Evolutionary conservation across 306 rosid species (phyloP), one percentile per base, ranked within the genome.

Genomic region (Vigna nakashimae): DNA sequence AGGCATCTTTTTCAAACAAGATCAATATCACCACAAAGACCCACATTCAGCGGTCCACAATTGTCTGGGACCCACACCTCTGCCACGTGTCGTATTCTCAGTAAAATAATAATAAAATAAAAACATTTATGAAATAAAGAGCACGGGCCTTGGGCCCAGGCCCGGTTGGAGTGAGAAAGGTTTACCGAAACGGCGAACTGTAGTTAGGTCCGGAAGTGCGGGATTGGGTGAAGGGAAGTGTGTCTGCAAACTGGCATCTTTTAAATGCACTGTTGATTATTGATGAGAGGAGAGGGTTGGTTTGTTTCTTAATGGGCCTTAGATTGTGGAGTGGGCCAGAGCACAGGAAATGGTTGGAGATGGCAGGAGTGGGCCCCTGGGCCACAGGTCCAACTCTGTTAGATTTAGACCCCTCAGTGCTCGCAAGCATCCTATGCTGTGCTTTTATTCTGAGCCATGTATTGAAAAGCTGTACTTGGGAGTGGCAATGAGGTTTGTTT

Each of bases 21-120:
- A 32, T 32, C 36, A 32, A 32, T 2, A 28, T 28, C 30, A 3
- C 30, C 4, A 28, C 4, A 28, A 28, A 28, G 30, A 34, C 3
- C 83, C 92, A 88, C 82, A 62, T 82, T 89, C 43, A 73, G 80
- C 82, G 90, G 92, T 85, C 67, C 84, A 82, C 5, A 83, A 79
- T 36, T 13, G 6, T 22, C 76, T 62, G 76, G 89, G 92, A 43
- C 80, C 86, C 71, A 64, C 52, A 0, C 0, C 1, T 10, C 6
- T 38, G n/a, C 59, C 43, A 63, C 22, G 34, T 79, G 88, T 86
- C 89, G 62, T 80, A 36, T 85, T 55, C 82, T 78, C 40, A 52
- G 20, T 1, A 26, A 26, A 2, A 30, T 30, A 43, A 60, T 28
- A n/a, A 52, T 16, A 64, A 15, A 26, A 3, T 26, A 26, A 22